Percentiles rank a stretch among this genome's conserved stretches.
phyloP scores from a whole-genome alignment of 331 rosid species.

The Acacia concinna region DNA sequence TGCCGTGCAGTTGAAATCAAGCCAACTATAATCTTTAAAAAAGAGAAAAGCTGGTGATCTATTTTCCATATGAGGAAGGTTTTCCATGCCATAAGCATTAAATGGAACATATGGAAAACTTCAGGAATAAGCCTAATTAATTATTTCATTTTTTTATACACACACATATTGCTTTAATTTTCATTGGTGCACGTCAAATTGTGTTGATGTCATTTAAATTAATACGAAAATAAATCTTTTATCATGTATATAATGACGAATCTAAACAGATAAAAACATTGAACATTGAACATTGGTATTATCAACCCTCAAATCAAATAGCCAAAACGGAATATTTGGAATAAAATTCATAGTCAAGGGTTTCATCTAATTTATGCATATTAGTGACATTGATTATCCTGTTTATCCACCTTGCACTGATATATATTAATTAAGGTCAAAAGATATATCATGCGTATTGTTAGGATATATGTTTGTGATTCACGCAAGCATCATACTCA shows the following conservation, averaged over 20 bases:
- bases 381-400: background rate
- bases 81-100: constrained; percentile 32
- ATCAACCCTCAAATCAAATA: background rate
- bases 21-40: constrained; percentile 37
- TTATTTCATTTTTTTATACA: constrained; percentile 23
- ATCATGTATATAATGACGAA: constrained; percentile 7
- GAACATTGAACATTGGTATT: background rate
- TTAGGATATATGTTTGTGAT: background rate
- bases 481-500: constrained; percentile 13
- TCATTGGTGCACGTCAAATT: constrained; percentile 31
- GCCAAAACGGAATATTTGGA: constrained; percentile 9
- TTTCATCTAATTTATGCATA: background rate
- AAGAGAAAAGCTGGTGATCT: constrained; percentile 34
- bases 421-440: constrained; percentile 21
- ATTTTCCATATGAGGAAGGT: constrained; percentile 33
- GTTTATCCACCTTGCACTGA: background rate
- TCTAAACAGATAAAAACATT: constrained; percentile 28
- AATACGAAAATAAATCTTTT: constrained; percentile 21
- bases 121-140: constrained; percentile 24
- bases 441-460: constrained; percentile 5
- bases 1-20: constrained; percentile 33
- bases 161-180: background rate
- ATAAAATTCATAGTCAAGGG: constrained; percentile 19
- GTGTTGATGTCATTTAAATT: constrained; percentile 44
- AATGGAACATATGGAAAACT: constrained; percentile 27